Percentiles rank a stretch among this genome's conserved stretches.
Evolutionary conservation across 129 eudicot species (phyloP).

Genomic region (Gnaphalium uliginosum): DNA sequence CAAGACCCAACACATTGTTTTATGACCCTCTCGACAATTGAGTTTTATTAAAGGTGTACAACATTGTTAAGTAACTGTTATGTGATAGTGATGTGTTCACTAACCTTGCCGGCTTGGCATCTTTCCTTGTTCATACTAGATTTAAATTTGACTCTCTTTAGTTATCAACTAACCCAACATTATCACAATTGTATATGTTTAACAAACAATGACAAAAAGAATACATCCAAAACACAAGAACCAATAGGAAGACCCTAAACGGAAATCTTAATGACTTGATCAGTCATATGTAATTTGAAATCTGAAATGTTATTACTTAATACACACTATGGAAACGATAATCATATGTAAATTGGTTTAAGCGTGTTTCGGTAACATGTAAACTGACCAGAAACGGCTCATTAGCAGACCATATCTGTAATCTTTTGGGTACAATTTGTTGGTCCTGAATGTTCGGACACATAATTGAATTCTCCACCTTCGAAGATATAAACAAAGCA

Average conservation of each 20-base stretch:
- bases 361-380: not conserved
- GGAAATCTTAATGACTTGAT: not conserved
- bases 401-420: not conserved
- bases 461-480: constrained; percentile 21
- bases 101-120: constrained; percentile 38
- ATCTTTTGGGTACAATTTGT: not conserved
- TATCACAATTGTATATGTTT: not conserved
- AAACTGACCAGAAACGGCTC: not conserved
- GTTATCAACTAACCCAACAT: not conserved
- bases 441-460: not conserved
- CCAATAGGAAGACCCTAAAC: not conserved
- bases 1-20: no score
- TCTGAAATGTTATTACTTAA: not conserved
- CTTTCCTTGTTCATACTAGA: constrained; percentile 14
- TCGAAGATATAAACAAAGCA: constrained; percentile 26
- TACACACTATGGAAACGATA: not conserved
- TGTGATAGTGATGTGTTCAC: constrained; percentile 20
- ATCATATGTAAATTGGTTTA: not conserved
- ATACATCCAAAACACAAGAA: not conserved
- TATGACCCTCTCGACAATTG: not conserved
- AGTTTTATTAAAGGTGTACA: constrained; percentile 8
- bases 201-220: constrained; percentile 23
- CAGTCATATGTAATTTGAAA: not conserved
- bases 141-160: constrained; percentile 3
- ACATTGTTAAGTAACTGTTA: not conserved